Evolutionary conservation across 257 asterid species (phyloP), one percentile per base, ranked within the genome.

Genomic region (Forsythia suspensa): DNA sequence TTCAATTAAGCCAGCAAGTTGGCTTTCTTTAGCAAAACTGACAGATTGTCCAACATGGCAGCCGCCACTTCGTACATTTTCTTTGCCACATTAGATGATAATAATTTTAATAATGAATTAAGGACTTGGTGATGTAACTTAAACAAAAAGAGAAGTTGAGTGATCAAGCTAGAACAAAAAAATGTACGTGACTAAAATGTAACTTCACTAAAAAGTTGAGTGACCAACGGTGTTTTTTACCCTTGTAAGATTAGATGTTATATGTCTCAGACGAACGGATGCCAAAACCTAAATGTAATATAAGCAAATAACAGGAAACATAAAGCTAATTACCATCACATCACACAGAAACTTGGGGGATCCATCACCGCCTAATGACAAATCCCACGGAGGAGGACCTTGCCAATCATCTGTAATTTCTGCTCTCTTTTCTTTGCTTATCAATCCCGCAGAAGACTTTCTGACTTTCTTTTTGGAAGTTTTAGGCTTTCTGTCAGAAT

Each of bases 271-370:
- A 78, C 13, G 38, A 61, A 43, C 37, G 21, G 48, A 61, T 76
- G 15, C 73, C 71, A 34, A 20, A 21, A 43, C 3, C n/a, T n/a
- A n/a, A 78, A 69, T 65, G n/a, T 4, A 67, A 38, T 66, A 7
- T 48, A 42, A 73, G 74, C 67, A 37, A 72, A 79, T 8, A 59
- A 79, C n/a, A 55, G 73, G 3, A 18, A 36, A 72, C 80, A 74
- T 52, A 34, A 38, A 36, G 43, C 43, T 37, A 24, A 37, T 67
- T 66, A 91, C 99, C 99, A 95, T 95, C 81, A 95, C 92, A 79
- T 95, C 99, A 78, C 99, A 95, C 40, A 95, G 87, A 85, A 95
- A 95, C 88, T 91, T 95, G 70, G 98, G 97, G 76, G 83, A 88
- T 44, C 96, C 98, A 76, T 93, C 95, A 78, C 98, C 98, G 70